Evolutionary conservation across 2,329 filamentous ascomycete species (phyloP), one percentile per base, ranked within the genome.

Genomic region (Fusarium begoniae): DNA sequence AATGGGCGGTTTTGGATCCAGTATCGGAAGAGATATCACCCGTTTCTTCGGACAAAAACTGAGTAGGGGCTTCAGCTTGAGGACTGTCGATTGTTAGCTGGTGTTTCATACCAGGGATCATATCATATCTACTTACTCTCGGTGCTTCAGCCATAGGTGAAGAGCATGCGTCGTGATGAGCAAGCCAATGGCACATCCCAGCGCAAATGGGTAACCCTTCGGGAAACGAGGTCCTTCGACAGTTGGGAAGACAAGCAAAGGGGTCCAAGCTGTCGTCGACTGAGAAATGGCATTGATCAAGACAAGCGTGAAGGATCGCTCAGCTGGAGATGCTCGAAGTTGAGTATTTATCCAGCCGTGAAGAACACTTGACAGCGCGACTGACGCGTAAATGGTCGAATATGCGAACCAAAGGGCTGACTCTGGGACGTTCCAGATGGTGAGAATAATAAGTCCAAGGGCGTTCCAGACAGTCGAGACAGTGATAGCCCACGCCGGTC

Each of bases 361-460:
- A 12, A 90, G 79, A 8, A 89, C 86, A 54, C 85, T 88, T 0
- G 87, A 88, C 80, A 90, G 85, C 2, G 88, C 84, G 10, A 85
- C 83, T 0, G 87, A 82, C 1, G 83, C 83, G 73, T 87, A 89
- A 0, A 83, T 86, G 0, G 85, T 87, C 32, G 80, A 77, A 83
- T 90, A 76, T 5, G 70, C 76, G 10, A 78, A 78, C 76, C 76
- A 78, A 14, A 77, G 74, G 1, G 73, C 70, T 14, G 69, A 43
- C 54, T 90, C 87, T 0, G 88, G 87, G 0, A 90, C 88, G 24
- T 87, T 79, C 89, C 88, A 91, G 15, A 89, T 80, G 2, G 85
- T 82, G 8, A 90, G 81, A 32, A 90, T 87, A n/a, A 87, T 81
- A 35, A 89, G 77, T 2, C 87, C 88, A 40, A 87, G 83, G 35